phyloP scores from a whole-genome alignment of 2,329 filamentous ascomycete genomes.

The Diplodia corticola region DNA sequence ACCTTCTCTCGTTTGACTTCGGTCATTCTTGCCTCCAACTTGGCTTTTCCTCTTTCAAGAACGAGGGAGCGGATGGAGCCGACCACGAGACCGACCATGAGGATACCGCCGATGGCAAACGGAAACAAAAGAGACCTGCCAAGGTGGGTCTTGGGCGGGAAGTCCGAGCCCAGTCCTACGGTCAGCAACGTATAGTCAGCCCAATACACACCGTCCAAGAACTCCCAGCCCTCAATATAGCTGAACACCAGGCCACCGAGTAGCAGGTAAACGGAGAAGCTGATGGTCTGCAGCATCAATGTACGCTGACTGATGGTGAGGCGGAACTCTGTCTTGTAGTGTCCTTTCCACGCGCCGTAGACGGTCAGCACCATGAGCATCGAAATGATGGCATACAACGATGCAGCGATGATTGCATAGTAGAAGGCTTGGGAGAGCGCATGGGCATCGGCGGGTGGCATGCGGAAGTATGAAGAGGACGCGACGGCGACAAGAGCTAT shows the following conservation, averaged over 20 bases:
- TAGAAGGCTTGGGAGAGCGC: constrained; percentile 60
- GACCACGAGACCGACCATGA: constrained; percentile 57
- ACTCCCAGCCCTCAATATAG: constrained; percentile 55
- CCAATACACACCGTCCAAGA: constrained; percentile 57
- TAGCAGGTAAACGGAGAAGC: constrained; percentile 51
- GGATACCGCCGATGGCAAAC: constrained; percentile 56
- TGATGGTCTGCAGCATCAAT: constrained; percentile 55
- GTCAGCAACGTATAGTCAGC: constrained; percentile 59
- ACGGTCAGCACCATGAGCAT: constrained; percentile 57
- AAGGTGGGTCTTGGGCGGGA: constrained; percentile 50
- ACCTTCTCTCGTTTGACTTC: constrained; percentile 50
- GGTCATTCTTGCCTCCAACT: constrained; percentile 51
- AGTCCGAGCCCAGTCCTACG: constrained; percentile 55
- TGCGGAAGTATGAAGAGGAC: constrained; percentile 46
- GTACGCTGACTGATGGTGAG: constrained; percentile 59
- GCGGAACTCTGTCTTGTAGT: constrained; percentile 58
- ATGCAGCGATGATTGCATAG: constrained; percentile 60
- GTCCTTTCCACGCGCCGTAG: constrained; percentile 54
- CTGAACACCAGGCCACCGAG: constrained; percentile 50
- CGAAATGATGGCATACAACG: constrained; percentile 57
- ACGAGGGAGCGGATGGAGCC: constrained; percentile 54
- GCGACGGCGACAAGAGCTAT: constrained; percentile 54
- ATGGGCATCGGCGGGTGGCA: constrained; percentile 45
- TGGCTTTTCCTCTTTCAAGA: constrained; percentile 53
- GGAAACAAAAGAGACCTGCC: constrained; percentile 55